phyloP scores from a whole-genome alignment of 768 basidiomycete species.

The Termitomyces titanicus region DNA sequence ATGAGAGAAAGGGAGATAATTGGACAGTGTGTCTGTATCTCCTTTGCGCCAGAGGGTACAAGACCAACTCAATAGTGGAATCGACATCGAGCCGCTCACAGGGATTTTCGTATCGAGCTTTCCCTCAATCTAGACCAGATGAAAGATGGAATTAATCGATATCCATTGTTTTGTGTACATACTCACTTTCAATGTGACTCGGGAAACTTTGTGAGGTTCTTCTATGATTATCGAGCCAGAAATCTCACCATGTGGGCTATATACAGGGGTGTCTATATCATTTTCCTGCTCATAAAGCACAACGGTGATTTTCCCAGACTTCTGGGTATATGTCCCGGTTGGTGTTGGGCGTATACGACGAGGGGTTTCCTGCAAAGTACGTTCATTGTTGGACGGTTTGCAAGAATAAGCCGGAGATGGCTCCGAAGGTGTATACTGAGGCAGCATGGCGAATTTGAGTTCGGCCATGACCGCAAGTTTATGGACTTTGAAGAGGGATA shows the following conservation, averaged over 20 bases:
- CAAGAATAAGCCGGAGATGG: slow-evolving; percentile 58
- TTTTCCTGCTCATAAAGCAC: slow-evolving; percentile 45
- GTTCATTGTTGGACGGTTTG: slow-evolving; percentile 48
- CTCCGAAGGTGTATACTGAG: slow-evolving; percentile 51
- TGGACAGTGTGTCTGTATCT: slow-evolving; percentile 17
- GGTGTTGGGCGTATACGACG: slow-evolving; percentile 20
- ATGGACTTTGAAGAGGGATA: background rate
- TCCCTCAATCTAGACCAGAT: slow-evolving; percentile 33
- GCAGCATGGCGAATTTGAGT: slow-evolving; percentile 22
- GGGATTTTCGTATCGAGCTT: slow-evolving; percentile 36
- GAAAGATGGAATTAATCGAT: background rate
- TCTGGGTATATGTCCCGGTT: slow-evolving; percentile 38
- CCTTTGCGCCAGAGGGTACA: slow-evolving; percentile 31
- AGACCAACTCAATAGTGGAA: slow-evolving; percentile 26
- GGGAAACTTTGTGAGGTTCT: slow-evolving; percentile 30
- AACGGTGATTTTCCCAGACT: slow-evolving; percentile 35
- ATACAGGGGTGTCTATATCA: slow-evolving; percentile 33
- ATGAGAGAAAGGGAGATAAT: slow-evolving; percentile 38
- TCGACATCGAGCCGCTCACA: slow-evolving; percentile 31
- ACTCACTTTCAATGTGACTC: slow-evolving; percentile 44
- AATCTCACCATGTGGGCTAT: slow-evolving; percentile 39
- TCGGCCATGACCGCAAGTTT: background rate
- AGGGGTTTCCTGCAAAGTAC: slow-evolving; percentile 48
- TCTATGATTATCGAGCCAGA: slow-evolving; percentile 42
- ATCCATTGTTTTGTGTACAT: background rate